Base-by-base conservation (phyloP, 176 grass and related monocot species). In the Canna indica region DNA sequence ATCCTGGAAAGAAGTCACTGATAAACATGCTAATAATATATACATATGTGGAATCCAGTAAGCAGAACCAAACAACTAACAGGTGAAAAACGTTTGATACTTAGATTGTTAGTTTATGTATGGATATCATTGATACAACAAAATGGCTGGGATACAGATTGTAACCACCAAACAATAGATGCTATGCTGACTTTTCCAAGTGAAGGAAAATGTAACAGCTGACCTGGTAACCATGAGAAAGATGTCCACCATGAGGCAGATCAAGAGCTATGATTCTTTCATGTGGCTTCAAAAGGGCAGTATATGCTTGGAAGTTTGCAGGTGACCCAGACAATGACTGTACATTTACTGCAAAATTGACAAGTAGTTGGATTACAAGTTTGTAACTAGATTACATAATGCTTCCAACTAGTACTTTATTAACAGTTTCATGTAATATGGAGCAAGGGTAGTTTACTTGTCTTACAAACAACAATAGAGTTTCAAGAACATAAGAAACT, bases 231-330 rank as follows among this genome's bases (percentile, higher is more conserved):
- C 95, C 95, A 83, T 99, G 95, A 76, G 95, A 99, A 82, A 99
- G 86, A 99, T 99, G 95, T 77, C 95, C 95, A 87, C 95, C 95
- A 50, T 99, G 95, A 76, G 95, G 95, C 79, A 99, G 84, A 90
- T 99, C 95, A 38, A 99, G 85, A 70, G 95, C 84, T 90, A 99
- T 99, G 47, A 99, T 99, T 80, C 95, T 88, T 22, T 99, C 95
- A 85, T 99, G 95, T 85, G 95, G 90, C 82, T 93, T 99, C 80
- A 94, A 83, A 54, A 99, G 80, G 0, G 90, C 95, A 14, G 95
- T 99, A 81, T 99, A 99, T 26, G 90, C 95, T 30, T 99, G 95
- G 80, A 99, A 99, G 76, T 99, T 99, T 18, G 95, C 27, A 68
- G 95, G 95, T 44, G 95, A 99, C 33, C 95, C 95, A 9, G 95